Conservation (phyloP, 1,284 basidiomycete genomes). For the Testicularia cyperi region DNA sequence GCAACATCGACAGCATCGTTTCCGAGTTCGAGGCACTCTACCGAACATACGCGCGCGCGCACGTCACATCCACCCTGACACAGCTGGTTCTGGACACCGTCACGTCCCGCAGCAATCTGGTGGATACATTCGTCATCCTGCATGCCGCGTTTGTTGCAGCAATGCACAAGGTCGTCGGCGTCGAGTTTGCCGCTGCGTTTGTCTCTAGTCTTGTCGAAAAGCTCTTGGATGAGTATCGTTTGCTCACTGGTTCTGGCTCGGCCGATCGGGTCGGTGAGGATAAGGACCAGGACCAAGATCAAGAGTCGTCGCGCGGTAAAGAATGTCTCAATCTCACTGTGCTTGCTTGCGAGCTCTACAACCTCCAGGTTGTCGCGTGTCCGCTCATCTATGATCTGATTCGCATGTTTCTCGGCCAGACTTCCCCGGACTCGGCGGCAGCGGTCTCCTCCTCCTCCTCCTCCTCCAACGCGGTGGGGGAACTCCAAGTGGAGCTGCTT, state of each 20-base stretch:
- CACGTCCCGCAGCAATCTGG: constrained; percentile 78
- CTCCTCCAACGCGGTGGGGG: constrained; percentile 3
- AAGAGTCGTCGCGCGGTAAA: constrained; percentile 64
- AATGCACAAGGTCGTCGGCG: constrained; percentile 79
- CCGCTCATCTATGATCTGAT: constrained; percentile 87
- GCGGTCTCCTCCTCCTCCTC: constrained; percentile 16
- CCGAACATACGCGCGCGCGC: constrained; percentile 74
- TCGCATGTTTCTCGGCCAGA: constrained; percentile 70
- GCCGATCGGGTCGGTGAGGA: neutral
- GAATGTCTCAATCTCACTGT: constrained; percentile 85
- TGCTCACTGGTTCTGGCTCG: neutral
- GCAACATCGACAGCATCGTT: constrained; percentile 80
- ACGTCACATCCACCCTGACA: constrained; percentile 80
- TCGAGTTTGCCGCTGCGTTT: constrained; percentile 76
- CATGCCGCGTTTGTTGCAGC: constrained; percentile 85
- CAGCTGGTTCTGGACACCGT: constrained; percentile 79
- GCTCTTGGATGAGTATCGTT: constrained; percentile 19
- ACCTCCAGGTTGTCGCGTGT: constrained; percentile 87
- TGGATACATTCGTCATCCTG: constrained; percentile 81
- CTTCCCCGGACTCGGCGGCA: constrained; percentile 5
- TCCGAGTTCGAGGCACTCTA: constrained; percentile 78
- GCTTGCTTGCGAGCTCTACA: constrained; percentile 88
- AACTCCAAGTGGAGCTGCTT: constrained; percentile 71
- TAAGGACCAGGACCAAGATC: constrained; percentile 9
- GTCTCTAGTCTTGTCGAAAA: constrained; percentile 40